Evolutionary conservation across 805 yeast genomes (phyloP), one percentile per base, ranked within the genome.

Genomic region (Wickerhamomyces alni): DNA sequence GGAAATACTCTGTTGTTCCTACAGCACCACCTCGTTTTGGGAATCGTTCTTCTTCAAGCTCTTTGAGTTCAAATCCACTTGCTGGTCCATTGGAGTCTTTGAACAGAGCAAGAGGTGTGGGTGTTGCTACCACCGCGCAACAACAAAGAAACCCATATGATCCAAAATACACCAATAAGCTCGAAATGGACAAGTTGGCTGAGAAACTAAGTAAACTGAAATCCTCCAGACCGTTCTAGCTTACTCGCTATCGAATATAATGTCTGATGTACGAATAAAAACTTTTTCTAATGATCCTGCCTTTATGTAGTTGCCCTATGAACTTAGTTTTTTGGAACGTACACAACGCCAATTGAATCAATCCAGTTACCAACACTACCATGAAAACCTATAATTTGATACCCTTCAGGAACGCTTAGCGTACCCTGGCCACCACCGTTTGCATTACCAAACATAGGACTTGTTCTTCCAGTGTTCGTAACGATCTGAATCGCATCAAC

Each of bases 401-500:
- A 71, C 0, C 83, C 86, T 3, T 62, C 56, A 0, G 97, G 97
- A 0, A 84, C 69, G n/a, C 64, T 63, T 31, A 88, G 61, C 16
- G 70, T 69, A 26, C 77, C 73, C 8, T 70, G 55, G 4, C 82
- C 72, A 9, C 84, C 82, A 7, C 97, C 97, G 8, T 69, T 68
- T 1, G 63, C 56, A 36, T 84, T 84, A 12, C 97, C 97, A 48
- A 66, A 74, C 69, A 75, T 61, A 2, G 69, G 70, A 30, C 82
- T 74, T 1, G 65, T 51, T 44, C 79, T 66, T 2, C 82, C 83
- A 4, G 55, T 55, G 41, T 63, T 66, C 3, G 95, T 84, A 16
- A 78, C 67, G 26, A 93, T 64, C 55, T 85, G 93, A 17, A 87
- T 65, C 2, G 82, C 96, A 66, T 93, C 98, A 5, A 93, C 67